Percentiles rank a stretch among this genome's conserved stretches.
Evolutionary conservation across 306 rosid genomes (phyloP).

Genomic region (Abrus pulchellus): DNA sequence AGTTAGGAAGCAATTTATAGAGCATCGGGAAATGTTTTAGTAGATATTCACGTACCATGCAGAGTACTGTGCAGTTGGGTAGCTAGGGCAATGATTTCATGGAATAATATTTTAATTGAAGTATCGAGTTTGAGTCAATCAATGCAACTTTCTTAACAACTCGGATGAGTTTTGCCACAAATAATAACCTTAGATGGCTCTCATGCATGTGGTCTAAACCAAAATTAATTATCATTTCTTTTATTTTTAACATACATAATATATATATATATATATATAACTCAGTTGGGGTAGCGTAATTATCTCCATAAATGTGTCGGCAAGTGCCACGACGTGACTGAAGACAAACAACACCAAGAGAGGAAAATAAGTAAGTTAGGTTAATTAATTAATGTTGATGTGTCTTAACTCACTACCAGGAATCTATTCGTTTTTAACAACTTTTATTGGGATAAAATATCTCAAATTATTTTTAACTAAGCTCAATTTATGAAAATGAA

Average conservation of each 20-base stretch:
- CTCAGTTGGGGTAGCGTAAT: background rate
- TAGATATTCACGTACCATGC: background rate
- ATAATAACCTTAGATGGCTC: too few relatives aligned
- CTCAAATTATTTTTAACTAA: background rate
- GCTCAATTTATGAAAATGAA: too few relatives aligned
- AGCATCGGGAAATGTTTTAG: background rate
- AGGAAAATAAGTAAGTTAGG: background rate
- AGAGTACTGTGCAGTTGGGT: background rate
- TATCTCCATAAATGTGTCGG: slow-evolving; percentile 22
- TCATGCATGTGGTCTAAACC: too few relatives aligned
- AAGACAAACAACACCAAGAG: slow-evolving; percentile 6
- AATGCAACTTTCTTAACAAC: too few relatives aligned
- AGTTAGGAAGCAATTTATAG: slow-evolving; percentile 48
- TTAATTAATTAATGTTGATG: background rate
- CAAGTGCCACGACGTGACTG: slow-evolving; percentile 35
- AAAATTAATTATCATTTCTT: background rate
- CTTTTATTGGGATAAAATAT: background rate
- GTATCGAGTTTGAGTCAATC: too few relatives aligned
- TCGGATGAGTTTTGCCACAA: too few relatives aligned
- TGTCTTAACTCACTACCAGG: background rate
- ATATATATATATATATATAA: too few relatives aligned
- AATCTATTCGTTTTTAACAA: background rate
- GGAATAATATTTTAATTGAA: background rate
- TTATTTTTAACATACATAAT: too few relatives aligned
- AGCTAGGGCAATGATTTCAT: background rate